These are phyloP conservation scores for Boletus chippewaensis DNA, from an alignment of 1,284 basidiomycete genomes.

Conservation along the genomic window DNA sequence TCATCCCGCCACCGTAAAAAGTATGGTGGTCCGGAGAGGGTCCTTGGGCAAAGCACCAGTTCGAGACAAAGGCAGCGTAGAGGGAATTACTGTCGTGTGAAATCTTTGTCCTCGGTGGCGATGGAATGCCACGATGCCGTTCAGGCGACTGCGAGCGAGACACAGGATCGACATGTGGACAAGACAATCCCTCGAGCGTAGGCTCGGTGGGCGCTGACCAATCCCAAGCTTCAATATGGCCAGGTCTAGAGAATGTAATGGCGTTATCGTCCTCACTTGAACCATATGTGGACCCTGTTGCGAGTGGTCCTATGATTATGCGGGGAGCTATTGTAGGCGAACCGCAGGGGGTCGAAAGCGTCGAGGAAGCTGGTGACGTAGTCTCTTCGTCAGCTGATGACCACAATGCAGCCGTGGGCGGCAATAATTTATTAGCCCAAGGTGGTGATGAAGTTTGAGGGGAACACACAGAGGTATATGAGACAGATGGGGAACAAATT, in stretches of 20 bases:
- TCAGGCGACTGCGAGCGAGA: not conserved
- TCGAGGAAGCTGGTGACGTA: slow-evolving; percentile 25
- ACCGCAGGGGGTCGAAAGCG: slow-evolving; percentile 22
- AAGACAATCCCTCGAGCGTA: not conserved
- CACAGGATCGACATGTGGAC: not conserved
- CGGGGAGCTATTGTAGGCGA: slow-evolving; percentile 22
- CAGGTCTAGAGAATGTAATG: not conserved
- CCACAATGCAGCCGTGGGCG: not conserved
- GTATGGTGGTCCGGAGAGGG: slow-evolving; percentile 11
- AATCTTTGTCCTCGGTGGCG: not conserved
- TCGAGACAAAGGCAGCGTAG: slow-evolving; percentile 56
- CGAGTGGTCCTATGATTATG: slow-evolving; percentile 24
- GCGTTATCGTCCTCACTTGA: not conserved
- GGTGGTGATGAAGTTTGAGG: not conserved
- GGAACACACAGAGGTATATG: not conserved
- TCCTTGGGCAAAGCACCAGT: slow-evolving; percentile 65
- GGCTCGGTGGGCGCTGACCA: slow-evolving; percentile 15
- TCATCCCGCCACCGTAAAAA: slow-evolving; percentile 13
- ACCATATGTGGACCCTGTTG: slow-evolving; percentile 4
- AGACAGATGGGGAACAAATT: not conserved
- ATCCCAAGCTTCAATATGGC: slow-evolving; percentile 18
- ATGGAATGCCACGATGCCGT: not conserved
- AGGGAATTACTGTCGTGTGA: slow-evolving; percentile 29
- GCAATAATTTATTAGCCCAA: not conserved
- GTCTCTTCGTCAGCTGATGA: slow-evolving; percentile 14